Evolutionary conservation across 768 basidiomycete genomes (phyloP).

Genomic region (Rhizopogon rudus): DNA sequence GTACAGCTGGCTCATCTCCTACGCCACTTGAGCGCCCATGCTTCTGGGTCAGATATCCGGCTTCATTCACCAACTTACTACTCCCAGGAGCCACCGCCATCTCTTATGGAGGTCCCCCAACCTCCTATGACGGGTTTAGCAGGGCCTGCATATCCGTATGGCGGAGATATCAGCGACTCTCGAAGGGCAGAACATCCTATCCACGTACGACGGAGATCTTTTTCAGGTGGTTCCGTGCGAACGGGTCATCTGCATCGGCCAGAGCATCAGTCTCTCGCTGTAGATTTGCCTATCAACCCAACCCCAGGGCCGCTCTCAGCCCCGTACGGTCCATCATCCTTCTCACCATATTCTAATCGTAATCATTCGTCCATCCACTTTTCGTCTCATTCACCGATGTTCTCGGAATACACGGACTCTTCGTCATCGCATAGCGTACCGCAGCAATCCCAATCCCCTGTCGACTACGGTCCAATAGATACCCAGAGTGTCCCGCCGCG

Average conservation of each 20-base stretch:
- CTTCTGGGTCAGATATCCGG: conserved; percentile 28
- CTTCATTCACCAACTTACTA: conserved; percentile 34
- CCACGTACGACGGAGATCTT: conserved; percentile 25
- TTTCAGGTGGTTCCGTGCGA: conserved; percentile 13
- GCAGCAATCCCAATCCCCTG: conserved; percentile 7
- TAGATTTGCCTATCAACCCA: conserved; percentile 7
- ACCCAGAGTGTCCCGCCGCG: conserved; percentile 9
- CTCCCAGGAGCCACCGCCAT: conserved; percentile 21
- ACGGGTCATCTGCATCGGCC: conserved; percentile 11
- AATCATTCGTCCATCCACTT: conserved; percentile 2
- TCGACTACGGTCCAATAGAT: conserved; percentile 7
- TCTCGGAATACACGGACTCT: conserved; percentile 12
- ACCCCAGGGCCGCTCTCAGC: conserved; percentile 7
- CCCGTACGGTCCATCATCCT: conserved; percentile 6
- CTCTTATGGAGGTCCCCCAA: conserved; percentile 35
- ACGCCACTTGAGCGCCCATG: conserved; percentile 35
- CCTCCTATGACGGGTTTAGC: conserved; percentile 31
- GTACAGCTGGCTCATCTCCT: conserved; percentile 55
- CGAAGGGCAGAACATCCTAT: conserved; percentile 13
- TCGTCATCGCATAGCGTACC: conserved; percentile 8
- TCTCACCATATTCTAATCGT: conserved; percentile 10
- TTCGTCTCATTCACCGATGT: conserved; percentile 10
- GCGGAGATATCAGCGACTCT: conserved; percentile 15
- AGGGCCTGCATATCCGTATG: conserved; percentile 24
- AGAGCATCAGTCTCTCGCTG: conserved; percentile 4